These are phyloP conservation scores for Fusarium mundagurra DNA, from an alignment of 2,329 filamentous ascomycete genomes.

Conservation along the genomic window DNA sequence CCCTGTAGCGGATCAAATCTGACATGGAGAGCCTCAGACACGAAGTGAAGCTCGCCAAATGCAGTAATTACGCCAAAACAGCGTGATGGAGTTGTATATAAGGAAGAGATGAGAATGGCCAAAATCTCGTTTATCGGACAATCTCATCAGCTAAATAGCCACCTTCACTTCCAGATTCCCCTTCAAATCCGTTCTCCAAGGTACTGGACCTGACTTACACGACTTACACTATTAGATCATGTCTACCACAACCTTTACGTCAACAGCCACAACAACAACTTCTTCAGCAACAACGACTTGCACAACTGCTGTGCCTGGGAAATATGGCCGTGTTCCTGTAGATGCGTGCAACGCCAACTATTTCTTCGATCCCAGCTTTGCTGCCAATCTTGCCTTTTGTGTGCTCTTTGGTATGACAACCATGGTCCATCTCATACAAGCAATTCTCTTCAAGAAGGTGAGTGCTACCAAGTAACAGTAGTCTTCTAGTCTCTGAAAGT, in stretches of 20 bases:
- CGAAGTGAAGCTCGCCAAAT: background rate
- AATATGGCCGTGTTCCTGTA: slow-evolving; percentile 46
- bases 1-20: background rate
- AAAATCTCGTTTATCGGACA: background rate
- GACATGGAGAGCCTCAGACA: slow-evolving; percentile 8
- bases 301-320: slow-evolving; percentile 47
- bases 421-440: slow-evolving; percentile 43
- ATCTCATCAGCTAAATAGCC: background rate
- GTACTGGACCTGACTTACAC: background rate
- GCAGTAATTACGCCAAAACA: background rate
- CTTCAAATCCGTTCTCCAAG: background rate
- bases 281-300: slow-evolving; percentile 44
- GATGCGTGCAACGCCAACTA: slow-evolving; percentile 49
- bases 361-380: slow-evolving; percentile 47
- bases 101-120: background rate
- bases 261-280: slow-evolving; percentile 48
- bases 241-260: slow-evolving; percentile 27
- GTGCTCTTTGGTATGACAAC: slow-evolving; percentile 45
- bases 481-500: background rate
- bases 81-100: slow-evolving; percentile 8
- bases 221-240: slow-evolving; percentile 33
- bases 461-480: background rate
- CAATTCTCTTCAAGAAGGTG: slow-evolving; percentile 47
- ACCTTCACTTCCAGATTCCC: background rate
- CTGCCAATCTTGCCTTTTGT: slow-evolving; percentile 47